Evolutionary conservation across 257 asterid genomes (phyloP), one percentile per base, ranked within the genome.

Genomic region (Leptodermis oblonga): DNA sequence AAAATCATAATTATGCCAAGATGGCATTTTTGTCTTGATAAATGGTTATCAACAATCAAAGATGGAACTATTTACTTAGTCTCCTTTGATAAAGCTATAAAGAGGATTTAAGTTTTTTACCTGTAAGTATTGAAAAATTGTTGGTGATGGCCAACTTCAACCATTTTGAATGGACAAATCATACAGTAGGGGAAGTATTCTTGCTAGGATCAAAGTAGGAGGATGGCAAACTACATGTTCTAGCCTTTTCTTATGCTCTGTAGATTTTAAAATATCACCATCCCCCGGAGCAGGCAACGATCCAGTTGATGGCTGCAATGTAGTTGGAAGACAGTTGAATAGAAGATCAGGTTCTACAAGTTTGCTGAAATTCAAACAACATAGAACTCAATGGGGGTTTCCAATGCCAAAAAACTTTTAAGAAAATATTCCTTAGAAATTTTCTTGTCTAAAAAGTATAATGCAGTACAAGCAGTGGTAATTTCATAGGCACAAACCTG

Each of bases 281-380:
- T 88, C 92, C 72, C 83, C 72, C 25, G 82, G 87, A 42, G 77
- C 82, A 76, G 94, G 85, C 20, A 96, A 84, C n/a, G n/a, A n/a
- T 71, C 81, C 91, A 53, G 82, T 20, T 31, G 96, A 80, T 48
- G 96, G 90, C 73, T 88, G 81, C 82, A 87, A 78, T 63, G 99
- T 84, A 76, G 77, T 84, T 42, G 99, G 99, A 11, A 90, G 87
- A 84, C 99, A 85, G 76, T 88, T 97, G 42, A 86, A 86, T 60
- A 93, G 88, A 69, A 86, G 84, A 83, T 93, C 99, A 55, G 97
- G 95, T 77, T 93, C 99, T 31, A 90, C 84, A 59, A 96, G 96
- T 78, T 93, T 93, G 88, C 99, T 93, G 92, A 78, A 74, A 83
- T 70, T 73, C 54, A 77, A 28, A 53, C 58, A 52, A 76, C 74